Evolutionary conservation across 768 basidiomycete genomes (phyloP).

Genomic region (Saitozyma podzolica): DNA sequence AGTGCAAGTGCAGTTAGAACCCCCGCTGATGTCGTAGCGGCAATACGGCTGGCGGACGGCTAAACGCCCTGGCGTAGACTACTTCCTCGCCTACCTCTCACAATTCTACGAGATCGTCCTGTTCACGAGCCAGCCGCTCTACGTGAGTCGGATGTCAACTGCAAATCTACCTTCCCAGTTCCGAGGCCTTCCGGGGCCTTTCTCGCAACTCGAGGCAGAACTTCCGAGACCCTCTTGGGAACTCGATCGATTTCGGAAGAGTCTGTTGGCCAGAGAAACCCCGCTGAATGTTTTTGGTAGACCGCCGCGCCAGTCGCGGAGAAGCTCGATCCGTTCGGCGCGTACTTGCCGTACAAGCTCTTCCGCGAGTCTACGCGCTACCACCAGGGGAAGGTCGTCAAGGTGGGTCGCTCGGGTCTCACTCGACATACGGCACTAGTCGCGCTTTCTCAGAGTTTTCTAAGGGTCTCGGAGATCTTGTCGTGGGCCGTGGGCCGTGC

Average conservation of each 20-base stretch:
- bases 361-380: constrained; percentile 88
- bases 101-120: constrained; percentile 98
- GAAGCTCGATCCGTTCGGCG: constrained; percentile 89
- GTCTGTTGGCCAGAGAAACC: constrained; percentile 4
- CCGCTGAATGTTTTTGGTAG: constrained; percentile 54
- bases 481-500: background rate
- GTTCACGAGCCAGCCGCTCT: constrained; percentile 85
- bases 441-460: no score
- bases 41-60: constrained; percentile 95
- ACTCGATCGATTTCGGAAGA: no score
- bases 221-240: no score
- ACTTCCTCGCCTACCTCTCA: constrained; percentile 94
- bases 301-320: constrained; percentile 85
- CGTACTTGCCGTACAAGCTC: constrained; percentile 84
- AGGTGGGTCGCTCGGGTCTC: constrained; percentile 57
- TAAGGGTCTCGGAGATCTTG: no score
- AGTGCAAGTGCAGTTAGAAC: no score
- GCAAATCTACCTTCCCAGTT: constrained; percentile 1
- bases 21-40: constrained; percentile 58
- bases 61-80: constrained; percentile 95
- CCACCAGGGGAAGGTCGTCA: constrained; percentile 78
- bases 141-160: constrained; percentile 66
- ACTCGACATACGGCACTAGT: background rate
- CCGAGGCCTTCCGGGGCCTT: background rate
- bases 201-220: no score